phyloP scores from a whole-genome alignment of 208 protist genomes.

The Leishmania turanica region DNA sequence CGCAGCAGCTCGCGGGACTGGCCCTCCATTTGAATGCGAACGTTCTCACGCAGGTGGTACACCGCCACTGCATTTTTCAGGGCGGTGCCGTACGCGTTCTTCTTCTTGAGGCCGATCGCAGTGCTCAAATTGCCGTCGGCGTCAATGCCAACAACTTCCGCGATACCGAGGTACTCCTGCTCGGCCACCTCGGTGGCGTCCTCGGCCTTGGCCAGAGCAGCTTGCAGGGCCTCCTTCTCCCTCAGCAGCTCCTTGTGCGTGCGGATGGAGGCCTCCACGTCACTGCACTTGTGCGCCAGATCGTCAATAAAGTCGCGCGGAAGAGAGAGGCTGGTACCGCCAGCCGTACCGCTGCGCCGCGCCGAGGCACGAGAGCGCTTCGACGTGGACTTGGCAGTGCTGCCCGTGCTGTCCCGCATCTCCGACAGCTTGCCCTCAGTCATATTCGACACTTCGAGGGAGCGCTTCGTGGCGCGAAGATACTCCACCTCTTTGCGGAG shows the following conservation, averaged over 20 bases:
- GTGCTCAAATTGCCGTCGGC: slow-evolving; percentile 31
- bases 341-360: slow-evolving; percentile 6
- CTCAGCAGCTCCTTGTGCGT: slow-evolving; percentile 33
- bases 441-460: slow-evolving; percentile 36
- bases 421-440: slow-evolving; percentile 31
- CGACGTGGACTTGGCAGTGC: slow-evolving; percentile 19
- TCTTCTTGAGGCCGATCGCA: slow-evolving; percentile 25
- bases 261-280: slow-evolving; percentile 34
- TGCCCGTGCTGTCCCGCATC: slow-evolving; percentile 34
- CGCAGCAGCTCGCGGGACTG: slow-evolving; percentile 54
- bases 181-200: slow-evolving; percentile 29
- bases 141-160: slow-evolving; percentile 39
- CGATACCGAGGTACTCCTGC: slow-evolving; percentile 34
- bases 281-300: slow-evolving; percentile 51
- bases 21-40: slow-evolving; percentile 40
- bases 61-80: slow-evolving; percentile 27
- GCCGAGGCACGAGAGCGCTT: slow-evolving; percentile 22
- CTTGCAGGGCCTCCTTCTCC: slow-evolving; percentile 41
- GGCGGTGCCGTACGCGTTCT: slow-evolving; percentile 38
- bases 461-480: slow-evolving; percentile 55
- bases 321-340: slow-evolving; percentile 13
- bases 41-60: slow-evolving; percentile 50
- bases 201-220: slow-evolving; percentile 22
- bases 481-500: slow-evolving; percentile 65
- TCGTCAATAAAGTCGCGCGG: slow-evolving; percentile 66